phyloP scores from a whole-genome alignment of 2,329 filamentous ascomycete genomes.

The Phoma sp. region DNA sequence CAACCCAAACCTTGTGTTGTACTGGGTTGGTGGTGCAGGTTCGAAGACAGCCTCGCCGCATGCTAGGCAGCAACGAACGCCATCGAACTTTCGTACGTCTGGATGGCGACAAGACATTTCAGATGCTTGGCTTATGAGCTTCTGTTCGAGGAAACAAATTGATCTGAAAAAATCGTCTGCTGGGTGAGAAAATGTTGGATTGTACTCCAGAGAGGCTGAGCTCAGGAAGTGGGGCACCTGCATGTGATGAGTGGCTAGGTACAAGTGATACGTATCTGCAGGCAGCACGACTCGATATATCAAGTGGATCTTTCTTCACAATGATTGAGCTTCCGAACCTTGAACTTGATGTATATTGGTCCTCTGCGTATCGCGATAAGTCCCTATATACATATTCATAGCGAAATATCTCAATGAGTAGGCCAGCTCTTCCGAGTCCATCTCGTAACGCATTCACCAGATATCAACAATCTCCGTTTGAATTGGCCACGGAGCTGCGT shows the following conservation, averaged over 20 bases:
- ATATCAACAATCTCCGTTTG: conserved; percentile 6
- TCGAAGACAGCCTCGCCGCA: conserved; percentile 19
- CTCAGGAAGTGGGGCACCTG: no score
- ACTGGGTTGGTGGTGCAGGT: not conserved
- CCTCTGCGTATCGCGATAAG: no score
- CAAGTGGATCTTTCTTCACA: no score
- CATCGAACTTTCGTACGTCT: conserved; percentile 18
- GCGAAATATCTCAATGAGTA: no score
- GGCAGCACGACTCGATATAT: no score
- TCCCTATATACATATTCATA: no score
- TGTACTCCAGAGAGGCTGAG: not conserved
- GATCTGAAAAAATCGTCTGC: not conserved
- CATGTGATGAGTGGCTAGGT: no score
- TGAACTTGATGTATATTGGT: no score
- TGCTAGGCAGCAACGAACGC: conserved; percentile 18
- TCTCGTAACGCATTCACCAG: not conserved
- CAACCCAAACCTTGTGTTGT: not conserved
- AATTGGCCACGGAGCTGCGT: not conserved
- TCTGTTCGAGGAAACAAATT: not conserved
- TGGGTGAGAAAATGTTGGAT: not conserved
- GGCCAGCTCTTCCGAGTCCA: not conserved
- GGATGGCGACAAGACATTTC: conserved; percentile 11
- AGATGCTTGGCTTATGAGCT: not conserved
- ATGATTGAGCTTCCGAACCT: no score
- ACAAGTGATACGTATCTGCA: no score